Conservation (phyloP, 2,329 filamentous ascomycete genomes). For the Triangularia verruculosa region DNA sequence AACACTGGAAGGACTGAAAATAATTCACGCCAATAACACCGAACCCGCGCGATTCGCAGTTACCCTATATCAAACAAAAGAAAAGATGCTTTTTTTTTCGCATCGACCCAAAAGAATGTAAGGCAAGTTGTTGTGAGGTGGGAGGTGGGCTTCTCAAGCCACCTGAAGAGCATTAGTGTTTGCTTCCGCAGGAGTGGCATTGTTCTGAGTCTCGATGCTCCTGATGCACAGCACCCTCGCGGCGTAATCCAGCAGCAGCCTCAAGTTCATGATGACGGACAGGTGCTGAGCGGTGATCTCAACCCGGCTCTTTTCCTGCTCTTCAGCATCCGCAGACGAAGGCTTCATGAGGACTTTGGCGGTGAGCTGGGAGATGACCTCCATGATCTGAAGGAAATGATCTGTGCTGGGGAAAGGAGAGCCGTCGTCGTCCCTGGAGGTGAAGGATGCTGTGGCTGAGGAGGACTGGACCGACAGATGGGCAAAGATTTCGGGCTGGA, state of each 20-base stretch:
- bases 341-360: slow-evolving; percentile 1
- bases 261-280: slow-evolving; percentile 8
- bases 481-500: not conserved
- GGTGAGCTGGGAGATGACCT: slow-evolving; percentile 8
- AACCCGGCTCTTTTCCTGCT: not conserved
- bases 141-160: not conserved
- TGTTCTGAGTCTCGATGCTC: slow-evolving; percentile 5
- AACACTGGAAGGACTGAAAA: no score
- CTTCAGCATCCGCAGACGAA: not conserved
- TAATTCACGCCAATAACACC: no score
- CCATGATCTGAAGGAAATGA: slow-evolving; percentile 10
- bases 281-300: not conserved
- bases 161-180: not conserved
- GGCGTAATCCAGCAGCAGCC: slow-evolving; percentile 4
- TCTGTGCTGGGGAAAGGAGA: slow-evolving; percentile 1
- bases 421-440: not conserved
- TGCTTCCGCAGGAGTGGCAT: not conserved
- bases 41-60: no score
- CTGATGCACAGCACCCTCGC: slow-evolving; percentile 4
- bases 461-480: not conserved
- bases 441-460: not conserved
- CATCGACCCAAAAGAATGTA: no score
- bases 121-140: no score
- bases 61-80: not conserved
- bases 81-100: not conserved